These are phyloP conservation scores for Aspergillus neoniger DNA, from an alignment of 2,329 filamentous ascomycete genomes.

Conservation along the genomic window DNA sequence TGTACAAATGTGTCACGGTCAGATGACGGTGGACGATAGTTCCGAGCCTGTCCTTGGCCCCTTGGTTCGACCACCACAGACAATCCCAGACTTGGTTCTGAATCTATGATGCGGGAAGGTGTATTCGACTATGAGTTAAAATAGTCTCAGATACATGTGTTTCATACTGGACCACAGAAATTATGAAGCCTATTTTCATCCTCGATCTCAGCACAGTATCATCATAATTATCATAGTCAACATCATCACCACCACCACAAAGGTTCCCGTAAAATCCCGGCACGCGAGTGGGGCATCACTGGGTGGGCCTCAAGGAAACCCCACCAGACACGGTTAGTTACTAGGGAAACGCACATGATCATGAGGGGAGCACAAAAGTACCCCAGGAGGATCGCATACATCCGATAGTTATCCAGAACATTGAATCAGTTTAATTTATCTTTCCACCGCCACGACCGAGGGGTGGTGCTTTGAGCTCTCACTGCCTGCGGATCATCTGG, in stretches of 20 bases:
- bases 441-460: background rate
- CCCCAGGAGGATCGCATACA: conserved; percentile 3
- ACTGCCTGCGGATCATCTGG: background rate
- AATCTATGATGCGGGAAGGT: background rate
- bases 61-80: background rate
- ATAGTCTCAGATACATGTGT: background rate
- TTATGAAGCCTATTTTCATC: background rate
- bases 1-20: conserved; percentile 10
- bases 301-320: conserved; percentile 8
- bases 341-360: conserved; percentile 25
- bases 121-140: background rate
- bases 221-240: background rate
- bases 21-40: conserved; percentile 17
- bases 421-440: background rate
- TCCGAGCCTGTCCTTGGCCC: background rate
- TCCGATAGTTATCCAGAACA: background rate
- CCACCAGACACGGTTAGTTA: conserved; percentile 20
- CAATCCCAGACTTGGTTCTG: background rate
- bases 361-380: conserved; percentile 11
- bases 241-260: background rate
- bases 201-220: background rate
- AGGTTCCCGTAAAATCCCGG: conserved; percentile 22
- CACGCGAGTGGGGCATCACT: conserved; percentile 14
- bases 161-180: background rate
- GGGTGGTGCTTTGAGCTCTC: background rate